These are phyloP conservation scores for Fusarium chlamydosporum DNA, from an alignment of 2,329 filamentous ascomycete species.

Conservation along the genomic window DNA sequence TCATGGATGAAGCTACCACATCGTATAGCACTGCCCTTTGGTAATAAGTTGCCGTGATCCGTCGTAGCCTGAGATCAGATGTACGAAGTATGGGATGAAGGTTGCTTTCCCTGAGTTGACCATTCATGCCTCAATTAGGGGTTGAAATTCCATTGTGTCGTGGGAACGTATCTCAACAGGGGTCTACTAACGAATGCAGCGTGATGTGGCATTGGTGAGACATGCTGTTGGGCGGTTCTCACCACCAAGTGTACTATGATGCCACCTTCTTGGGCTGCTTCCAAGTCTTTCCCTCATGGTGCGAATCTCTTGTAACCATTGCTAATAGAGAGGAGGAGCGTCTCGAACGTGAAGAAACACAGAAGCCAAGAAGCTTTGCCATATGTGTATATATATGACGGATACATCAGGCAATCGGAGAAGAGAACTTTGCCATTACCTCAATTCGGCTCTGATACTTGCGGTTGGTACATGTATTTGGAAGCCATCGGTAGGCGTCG, in stretches of 20 bases:
- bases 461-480: background rate
- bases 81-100: background rate
- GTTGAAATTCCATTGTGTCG: background rate
- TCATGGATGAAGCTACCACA: background rate
- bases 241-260: conserved; percentile 1
- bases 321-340: background rate
- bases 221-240: conserved; percentile 7
- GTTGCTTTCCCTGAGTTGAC: background rate
- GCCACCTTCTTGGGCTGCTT: background rate
- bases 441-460: background rate
- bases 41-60: background rate
- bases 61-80: background rate
- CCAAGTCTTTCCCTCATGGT: background rate
- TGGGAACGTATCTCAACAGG: background rate
- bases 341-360: background rate
- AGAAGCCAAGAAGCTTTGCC: background rate
- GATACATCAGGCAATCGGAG: background rate
- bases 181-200: background rate
- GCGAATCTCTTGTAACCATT: background rate
- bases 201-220: conserved; percentile 11
- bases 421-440: background rate
- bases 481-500: background rate
- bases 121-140: background rate
- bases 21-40: background rate
- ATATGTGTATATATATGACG: background rate